Evolutionary conservation across 352 stramenopile species (phyloP).

Genomic region (Pythium sp.): DNA sequence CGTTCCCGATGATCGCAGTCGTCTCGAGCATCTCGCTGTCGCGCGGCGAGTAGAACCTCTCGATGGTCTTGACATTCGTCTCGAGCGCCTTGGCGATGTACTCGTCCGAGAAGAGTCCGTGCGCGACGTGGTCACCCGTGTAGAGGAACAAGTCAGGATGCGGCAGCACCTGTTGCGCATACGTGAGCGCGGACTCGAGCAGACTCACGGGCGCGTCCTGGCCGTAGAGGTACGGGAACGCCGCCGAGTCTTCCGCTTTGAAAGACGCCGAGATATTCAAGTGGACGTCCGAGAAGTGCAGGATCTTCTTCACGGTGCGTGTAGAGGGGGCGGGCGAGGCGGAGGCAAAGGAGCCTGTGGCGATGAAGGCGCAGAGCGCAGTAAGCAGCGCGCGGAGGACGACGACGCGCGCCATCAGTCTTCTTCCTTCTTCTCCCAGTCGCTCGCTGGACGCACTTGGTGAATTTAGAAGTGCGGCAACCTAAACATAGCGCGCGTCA

Average conservation of each 20-base stretch:
- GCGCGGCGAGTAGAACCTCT: conserved; percentile 61
- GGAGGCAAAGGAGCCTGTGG: background rate
- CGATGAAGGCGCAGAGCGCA: background rate
- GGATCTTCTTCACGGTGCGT: conserved; percentile 34
- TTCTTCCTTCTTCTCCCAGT: background rate
- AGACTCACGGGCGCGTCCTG: conserved; percentile 52
- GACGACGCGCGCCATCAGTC: background rate
- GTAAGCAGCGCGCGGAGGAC: background rate
- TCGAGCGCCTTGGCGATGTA: conserved; percentile 63
- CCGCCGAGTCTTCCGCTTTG: conserved; percentile 30
- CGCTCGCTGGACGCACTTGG: background rate
- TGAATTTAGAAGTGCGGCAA: background rate
- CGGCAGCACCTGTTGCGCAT: conserved; percentile 50
- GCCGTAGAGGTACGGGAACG: conserved; percentile 46
- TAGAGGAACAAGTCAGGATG: conserved; percentile 76
- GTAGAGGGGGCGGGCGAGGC: background rate
- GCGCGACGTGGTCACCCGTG: conserved; percentile 74
- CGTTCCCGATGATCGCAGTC: conserved; percentile 81
- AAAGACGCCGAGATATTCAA: conserved; percentile 66
- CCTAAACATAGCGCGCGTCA: background rate
- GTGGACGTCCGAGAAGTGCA: conserved; percentile 87
- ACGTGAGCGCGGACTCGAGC: conserved; percentile 65
- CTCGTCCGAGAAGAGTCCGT: conserved; percentile 57
- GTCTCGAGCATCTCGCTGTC: conserved; percentile 32
- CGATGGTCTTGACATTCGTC: conserved; percentile 60